These are phyloP conservation scores for Aspergillus sergii DNA, from an alignment of 2,329 filamentous ascomycete species.

Conservation along the genomic window DNA sequence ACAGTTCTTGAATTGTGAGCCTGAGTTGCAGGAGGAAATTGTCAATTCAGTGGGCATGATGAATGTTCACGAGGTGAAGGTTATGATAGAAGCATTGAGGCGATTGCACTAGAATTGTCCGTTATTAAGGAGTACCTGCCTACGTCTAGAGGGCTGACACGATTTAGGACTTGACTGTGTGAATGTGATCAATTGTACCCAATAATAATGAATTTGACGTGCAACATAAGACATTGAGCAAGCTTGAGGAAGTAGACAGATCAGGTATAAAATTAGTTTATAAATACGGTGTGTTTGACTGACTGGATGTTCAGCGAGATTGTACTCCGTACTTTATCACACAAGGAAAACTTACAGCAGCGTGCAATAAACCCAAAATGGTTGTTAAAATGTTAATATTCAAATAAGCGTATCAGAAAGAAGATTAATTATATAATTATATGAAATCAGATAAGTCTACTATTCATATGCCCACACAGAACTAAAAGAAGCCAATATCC, in stretches of 20 bases:
- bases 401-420: not conserved
- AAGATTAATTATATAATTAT: not conserved
- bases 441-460: not conserved
- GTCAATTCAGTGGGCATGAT: conserved; percentile 53
- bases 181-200: no score
- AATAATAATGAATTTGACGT: not conserved
- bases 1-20: conserved; percentile 72
- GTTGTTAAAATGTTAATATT: not conserved
- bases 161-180: no score
- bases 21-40: conserved; percentile 58
- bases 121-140: not conserved
- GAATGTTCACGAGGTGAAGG: conserved; percentile 63
- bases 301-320: not conserved
- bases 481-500: not conserved
- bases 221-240: not conserved
- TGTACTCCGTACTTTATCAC: not conserved
- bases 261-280: not conserved
- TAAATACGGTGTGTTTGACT: not conserved
- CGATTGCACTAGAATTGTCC: conserved; percentile 47
- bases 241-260: not conserved
- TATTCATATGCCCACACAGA: not conserved
- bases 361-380: not conserved
- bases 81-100: conserved; percentile 60
- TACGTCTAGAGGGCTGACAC: not conserved
- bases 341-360: not conserved